Evolutionary conservation across 495 filamentous ascomycete genomes (phyloP).

Genomic region (Pseudomonodictys pantanalensis): DNA sequence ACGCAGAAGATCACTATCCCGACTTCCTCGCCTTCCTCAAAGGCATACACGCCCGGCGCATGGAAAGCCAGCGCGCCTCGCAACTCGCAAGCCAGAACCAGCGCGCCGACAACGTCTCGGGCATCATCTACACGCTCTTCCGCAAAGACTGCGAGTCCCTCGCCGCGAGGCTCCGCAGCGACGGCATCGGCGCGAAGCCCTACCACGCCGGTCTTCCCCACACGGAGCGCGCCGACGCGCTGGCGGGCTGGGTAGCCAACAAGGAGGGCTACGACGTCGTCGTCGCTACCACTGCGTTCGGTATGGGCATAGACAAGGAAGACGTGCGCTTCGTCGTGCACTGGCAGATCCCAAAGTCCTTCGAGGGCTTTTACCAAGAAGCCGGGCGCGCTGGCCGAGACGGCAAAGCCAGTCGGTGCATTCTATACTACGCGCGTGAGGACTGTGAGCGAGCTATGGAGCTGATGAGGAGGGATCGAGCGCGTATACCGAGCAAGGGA

Average conservation of each 20-base stretch:
- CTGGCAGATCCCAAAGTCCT: slow-evolving; percentile 87
- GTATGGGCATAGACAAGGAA: slow-evolving; percentile 96
- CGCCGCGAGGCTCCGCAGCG: slow-evolving; percentile 58
- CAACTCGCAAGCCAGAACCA: slow-evolving; percentile 52
- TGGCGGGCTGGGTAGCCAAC: slow-evolving; percentile 72
- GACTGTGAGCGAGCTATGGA: slow-evolving; percentile 69
- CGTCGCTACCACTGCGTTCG: slow-evolving; percentile 91
- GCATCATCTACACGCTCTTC: slow-evolving; percentile 86
- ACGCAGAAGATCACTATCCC: slow-evolving; percentile 65
- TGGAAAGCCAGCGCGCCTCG: slow-evolving; percentile 45
- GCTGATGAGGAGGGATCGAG: slow-evolving; percentile 38
- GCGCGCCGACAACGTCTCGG: slow-evolving; percentile 63
- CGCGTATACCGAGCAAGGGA: slow-evolving; percentile 19
- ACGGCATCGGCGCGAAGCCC: slow-evolving; percentile 65
- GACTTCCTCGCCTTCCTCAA: slow-evolving; percentile 73
- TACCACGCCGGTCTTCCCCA: slow-evolving; percentile 67
- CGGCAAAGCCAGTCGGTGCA: slow-evolving; percentile 77
- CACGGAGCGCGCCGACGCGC: slow-evolving; percentile 60
- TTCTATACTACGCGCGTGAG: slow-evolving; percentile 83
- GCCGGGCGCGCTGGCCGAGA: slow-evolving; percentile 88
- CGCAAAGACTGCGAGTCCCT: slow-evolving; percentile 73
- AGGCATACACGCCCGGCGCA: slow-evolving; percentile 63
- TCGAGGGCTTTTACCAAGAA: slow-evolving; percentile 96
- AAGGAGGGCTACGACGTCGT: slow-evolving; percentile 78
- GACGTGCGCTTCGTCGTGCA: slow-evolving; percentile 92